Evolutionary conservation across 108 stramenopile species (phyloP), one percentile per base, ranked within the genome.

Genomic region (Phaeodactylum tricornutum): DNA sequence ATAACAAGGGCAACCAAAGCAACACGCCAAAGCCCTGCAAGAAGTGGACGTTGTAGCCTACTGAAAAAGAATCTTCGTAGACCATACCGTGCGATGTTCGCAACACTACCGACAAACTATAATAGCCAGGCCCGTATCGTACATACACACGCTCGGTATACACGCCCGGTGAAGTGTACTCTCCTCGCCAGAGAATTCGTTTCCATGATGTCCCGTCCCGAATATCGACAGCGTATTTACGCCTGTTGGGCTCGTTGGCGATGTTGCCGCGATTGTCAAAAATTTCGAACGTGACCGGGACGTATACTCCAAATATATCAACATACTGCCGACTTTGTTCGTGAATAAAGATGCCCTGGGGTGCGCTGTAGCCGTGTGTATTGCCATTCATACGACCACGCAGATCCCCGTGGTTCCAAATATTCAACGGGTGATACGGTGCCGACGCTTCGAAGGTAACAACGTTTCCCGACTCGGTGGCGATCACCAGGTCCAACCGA

Each of bases 11-110:
- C 16, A 81, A 61, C 85, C 85, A 87, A 26, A 83, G 38, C 33
- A 76, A 46, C 2, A 69, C 27, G 35, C 68, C 64, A 50, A 75
- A 69, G 7, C 85, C 85, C 27, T 69, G 64, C 76, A 81, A 79
- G 52, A 75, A 87, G 40, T 83, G 68, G 7, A 87, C 77, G 59
- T 87, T 87, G 69, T 77, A 87, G 22, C 85, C 81, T 44, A 82
- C 35, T 39, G 77, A 76, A 50, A 87, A 87, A 29, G 64, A 60
- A 35, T 87, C 85, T 48, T 87, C 85, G 55, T 87, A 87, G 19
- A 75, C 61, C 20, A 87, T 43, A 8, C 85, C 85, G 59, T 87
- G 81, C 12, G 74, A 72, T 35, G 81, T 72, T 9, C 53, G 61
- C 44, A 87, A 55, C 20, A 66, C 30, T 11, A 72, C 75, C 11